Evolutionary conservation across 345 rosid species (phyloP), one percentile per base, ranked within the genome.

Genomic region (Firmiana major): DNA sequence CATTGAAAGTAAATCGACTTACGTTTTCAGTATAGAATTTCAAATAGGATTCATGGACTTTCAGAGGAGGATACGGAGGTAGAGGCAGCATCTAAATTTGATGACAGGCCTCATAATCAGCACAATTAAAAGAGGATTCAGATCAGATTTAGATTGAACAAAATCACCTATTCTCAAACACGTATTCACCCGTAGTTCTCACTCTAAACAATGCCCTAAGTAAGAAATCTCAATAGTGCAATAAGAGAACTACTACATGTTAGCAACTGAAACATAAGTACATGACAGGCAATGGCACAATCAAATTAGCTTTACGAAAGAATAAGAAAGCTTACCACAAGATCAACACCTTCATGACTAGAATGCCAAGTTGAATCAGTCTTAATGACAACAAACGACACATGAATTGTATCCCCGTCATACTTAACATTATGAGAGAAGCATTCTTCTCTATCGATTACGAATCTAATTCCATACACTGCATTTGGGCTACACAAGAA

Each of bases 361-460:
- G 79, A 76, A 79, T 85, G 89, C 94, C 94, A 90, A 40, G 90
- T 75, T 0, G 88, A 79, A 28, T 90, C 90, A 6, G 77, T 81
- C 87, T 86, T 85, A 55, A 90, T 81, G 71, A 90, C 90, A 3
- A 90, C 94, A 77, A 90, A 90, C 0, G 94, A 90, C 42, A 67
- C 84, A 73, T 89, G 94, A 77, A 89, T 84, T 0, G 86, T 84
- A 58, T 89, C 94, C 24, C 92, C 91, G 55, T 85, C 90, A 59
- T 87, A 89, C 66, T 90, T 79, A 75, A 89, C 91, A 80, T 90
- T 81, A 77, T 88, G 85, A 49, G 92, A 85, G 83, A 89, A 83
- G 71, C 94, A 90, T 72, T 90, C 94, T 79, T 90, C 94, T 73
- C 88, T 83, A 22, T 90, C 90, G 12, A 90, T 85, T 71, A 86